A percentile compares a stretch with the other conserved stretches of the same genome.
These are phyloP conservation scores for Cystofilobasidium capitatum DNA, from an alignment of 768 basidiomycete genomes.

Conservation along the genomic window DNA sequence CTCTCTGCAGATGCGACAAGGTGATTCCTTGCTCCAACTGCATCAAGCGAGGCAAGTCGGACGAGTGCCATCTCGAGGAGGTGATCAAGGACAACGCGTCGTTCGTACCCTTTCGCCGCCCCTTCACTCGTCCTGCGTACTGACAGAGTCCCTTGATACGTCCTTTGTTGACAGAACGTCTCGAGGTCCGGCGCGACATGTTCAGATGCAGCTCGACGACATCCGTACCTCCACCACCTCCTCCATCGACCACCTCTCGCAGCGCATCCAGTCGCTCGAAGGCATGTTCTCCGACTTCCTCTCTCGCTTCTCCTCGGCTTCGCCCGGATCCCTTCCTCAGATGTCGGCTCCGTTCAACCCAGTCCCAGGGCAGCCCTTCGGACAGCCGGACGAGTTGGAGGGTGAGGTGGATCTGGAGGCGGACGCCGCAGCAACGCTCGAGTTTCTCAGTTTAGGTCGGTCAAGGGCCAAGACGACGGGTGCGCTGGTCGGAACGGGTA, in stretches of 20 bases:
- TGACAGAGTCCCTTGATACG: background rate
- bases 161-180: background rate
- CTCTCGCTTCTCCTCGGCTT: constrained; percentile 2
- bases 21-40: constrained; percentile 6
- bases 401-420: constrained; percentile 19
- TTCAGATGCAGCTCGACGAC: constrained; percentile 20
- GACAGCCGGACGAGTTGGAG: background rate
- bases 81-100: constrained; percentile 19
- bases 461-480: constrained; percentile 22
- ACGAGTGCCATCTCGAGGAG: constrained; percentile 22
- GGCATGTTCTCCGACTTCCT: constrained; percentile 7
- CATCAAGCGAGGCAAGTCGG: constrained; percentile 18
- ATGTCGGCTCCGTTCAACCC: background rate
- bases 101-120: background rate
- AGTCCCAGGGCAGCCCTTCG: background rate
- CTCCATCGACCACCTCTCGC: constrained; percentile 8
- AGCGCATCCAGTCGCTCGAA: constrained; percentile 15
- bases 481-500: constrained; percentile 13
- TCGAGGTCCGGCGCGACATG: constrained; percentile 4
- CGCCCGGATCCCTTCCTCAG: background rate
- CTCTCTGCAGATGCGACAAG: constrained; percentile 6
- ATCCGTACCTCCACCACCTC: constrained; percentile 10
- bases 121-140: background rate
- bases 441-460: constrained; percentile 23
- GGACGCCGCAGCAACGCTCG: constrained; percentile 22